Evolutionary conservation across 495 filamentous ascomycete species (phyloP), one percentile per base, ranked within the genome.

Genomic region (Aspergillus heteromorphus): DNA sequence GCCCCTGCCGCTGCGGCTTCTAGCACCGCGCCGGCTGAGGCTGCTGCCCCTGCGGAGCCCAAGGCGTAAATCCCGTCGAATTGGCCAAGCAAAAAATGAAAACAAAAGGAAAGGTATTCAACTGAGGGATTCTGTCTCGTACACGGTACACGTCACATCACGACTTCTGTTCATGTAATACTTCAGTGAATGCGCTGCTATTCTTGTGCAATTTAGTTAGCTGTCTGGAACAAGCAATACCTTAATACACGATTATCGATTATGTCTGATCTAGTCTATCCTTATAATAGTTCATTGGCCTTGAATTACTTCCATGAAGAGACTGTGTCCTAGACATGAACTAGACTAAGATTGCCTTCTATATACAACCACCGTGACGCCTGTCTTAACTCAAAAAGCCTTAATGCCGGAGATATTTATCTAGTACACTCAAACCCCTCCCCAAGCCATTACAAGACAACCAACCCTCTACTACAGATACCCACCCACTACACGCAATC

Each of bases 1-100:
- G 79, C 67, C n/a, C 58, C 62, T 60, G 52, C 70, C 41, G 53
- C 57, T 57, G 54, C 55, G 6, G 58, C 53, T 45, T 7, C 58
- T n/a, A 27, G n/a, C 14, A 21, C 21, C 14, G 43, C 23, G 9
- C 29, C 56, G 42, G 36, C 57, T 9, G 63, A 57, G 34, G 51
- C 63, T 48, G 61, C 64, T 49, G 51, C 64, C n/a, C 62, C 62
- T 21, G 56, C 65, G 40, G 65, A 69, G 53, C 60, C 63, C 13
- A 71, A 70, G 64, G 60, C 60, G 3, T 72, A 60, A 61, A 27
- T 47, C 18, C 6, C 2, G 40, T 3, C 1, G 8, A 42, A 20
- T 36, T 27, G 29, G 40, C 45, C 23, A 20, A 8, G 36, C 25
- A 9, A 30, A 27, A 19, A 43, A 43, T 6, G 21, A 8, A 45